Conservation (phyloP, 73 alveolate species). For the Blepharisma japonicum region DNA sequence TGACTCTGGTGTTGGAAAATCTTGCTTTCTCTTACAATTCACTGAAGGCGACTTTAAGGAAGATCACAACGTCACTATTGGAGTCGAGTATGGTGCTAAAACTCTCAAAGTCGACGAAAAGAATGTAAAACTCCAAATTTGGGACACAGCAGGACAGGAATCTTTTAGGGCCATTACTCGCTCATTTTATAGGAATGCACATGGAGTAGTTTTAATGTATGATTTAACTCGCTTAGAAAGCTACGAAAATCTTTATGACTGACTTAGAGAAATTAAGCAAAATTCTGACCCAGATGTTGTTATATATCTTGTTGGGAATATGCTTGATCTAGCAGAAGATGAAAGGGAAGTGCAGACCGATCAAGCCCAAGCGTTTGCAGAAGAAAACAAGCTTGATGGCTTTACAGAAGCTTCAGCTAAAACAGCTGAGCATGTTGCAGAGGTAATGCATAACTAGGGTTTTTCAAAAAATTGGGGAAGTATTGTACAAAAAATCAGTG, state of each 20-base stretch:
- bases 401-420: conserved; percentile 26
- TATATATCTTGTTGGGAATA: conserved; percentile 49
- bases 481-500: background rate
- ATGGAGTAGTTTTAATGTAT: conserved; percentile 84
- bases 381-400: conserved; percentile 18
- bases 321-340: conserved; percentile 49
- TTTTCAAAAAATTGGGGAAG: conserved; percentile 16
- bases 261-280: conserved; percentile 46
- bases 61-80: conserved; percentile 88
- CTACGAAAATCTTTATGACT: conserved; percentile 44
- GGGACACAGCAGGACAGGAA: conserved; percentile 99
- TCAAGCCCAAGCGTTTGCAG: background rate
- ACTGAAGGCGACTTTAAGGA: conserved; percentile 70
- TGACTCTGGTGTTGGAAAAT: conserved; percentile 78
- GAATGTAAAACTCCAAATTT: conserved; percentile 71
- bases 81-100: conserved; percentile 91
- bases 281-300: conserved; percentile 39
- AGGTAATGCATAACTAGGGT: conserved; percentile 17
- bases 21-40: conserved; percentile 79
- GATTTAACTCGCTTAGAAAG: conserved; percentile 72
- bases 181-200: conserved; percentile 83
- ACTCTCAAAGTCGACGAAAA: conserved; percentile 65
- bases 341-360: conserved; percentile 38
- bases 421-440: conserved; percentile 23
- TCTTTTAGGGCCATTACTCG: conserved; percentile 82